Evolutionary conservation across 2,329 filamentous ascomycete genomes (phyloP), one percentile per base, ranked within the genome.

Genomic region (Aureobasidium melanogenum): DNA sequence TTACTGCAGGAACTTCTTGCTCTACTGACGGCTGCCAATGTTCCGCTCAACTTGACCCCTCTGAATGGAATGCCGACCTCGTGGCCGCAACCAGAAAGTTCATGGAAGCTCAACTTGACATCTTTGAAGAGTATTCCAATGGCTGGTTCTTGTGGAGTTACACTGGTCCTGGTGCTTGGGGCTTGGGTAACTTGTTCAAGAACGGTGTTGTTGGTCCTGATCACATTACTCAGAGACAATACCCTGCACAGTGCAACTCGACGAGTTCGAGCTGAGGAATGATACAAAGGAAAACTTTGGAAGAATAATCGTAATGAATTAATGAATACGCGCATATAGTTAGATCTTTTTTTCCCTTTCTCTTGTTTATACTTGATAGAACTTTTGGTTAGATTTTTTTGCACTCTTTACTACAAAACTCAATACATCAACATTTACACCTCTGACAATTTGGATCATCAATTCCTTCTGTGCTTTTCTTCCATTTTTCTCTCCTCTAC

Each of bases 141-240:
- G 82, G 82, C 2, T 82, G 79, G 79, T 69, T 80, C 26, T 80
- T 78, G 66, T 82, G 79, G 81, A 83, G 81, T 63, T 84, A 73
- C 24, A 72, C 75, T 43, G 74, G 69, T 5, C 73, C 74, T n/a
- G 70, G 71, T 3, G 74, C 72, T 43, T 79, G 77, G 77, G 70
- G 74, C 14, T 70, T 78, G 64, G 68, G 70, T 39, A 71, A 76
- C 60, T 64, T 76, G 30, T 70, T 75, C 7, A 62, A 72, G 22
- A 71, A 73, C 30, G 76, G 74, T 3, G 57, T 76, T 28, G 69
- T 77, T 54, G 76, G 75, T 2, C 59, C 59, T 17, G 67, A 73
- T 50, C 69, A 69, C 9, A 65, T 77, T 14, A 74, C 62, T 3
- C 64, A 70, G n/a, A 60, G 68, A 38, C 66, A 64, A 64, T 72